Conservation (phyloP, 306 rosid genomes). For the Carpinus viminea region DNA sequence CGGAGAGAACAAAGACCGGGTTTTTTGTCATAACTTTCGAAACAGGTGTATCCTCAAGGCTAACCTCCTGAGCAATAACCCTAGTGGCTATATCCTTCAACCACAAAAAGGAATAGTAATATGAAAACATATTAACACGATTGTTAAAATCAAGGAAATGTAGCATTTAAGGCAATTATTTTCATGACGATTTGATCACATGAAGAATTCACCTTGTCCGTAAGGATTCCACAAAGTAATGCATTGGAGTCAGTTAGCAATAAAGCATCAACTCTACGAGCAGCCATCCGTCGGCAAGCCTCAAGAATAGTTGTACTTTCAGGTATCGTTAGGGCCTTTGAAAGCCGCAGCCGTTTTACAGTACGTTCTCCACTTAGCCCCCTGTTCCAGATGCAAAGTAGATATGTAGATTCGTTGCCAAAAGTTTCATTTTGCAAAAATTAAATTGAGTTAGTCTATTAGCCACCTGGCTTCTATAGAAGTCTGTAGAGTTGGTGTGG, state of each 20-base stretch:
- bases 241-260: conserved; percentile 91
- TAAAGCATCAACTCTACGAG: conserved; percentile 85
- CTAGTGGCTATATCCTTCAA: conserved; percentile 84
- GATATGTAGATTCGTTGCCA: not conserved
- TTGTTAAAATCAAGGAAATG: conserved; percentile 9
- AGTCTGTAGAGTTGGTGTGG: not conserved
- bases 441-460: conserved; percentile 10
- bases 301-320: conserved; percentile 73
- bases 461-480: not conserved
- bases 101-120: conserved; percentile 18
- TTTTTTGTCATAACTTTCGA: conserved; percentile 95
- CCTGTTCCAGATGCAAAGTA: conserved; percentile 51
- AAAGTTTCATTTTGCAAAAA: conserved; percentile 14
- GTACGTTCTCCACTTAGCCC: conserved; percentile 81
- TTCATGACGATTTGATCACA: conserved; percentile 1
- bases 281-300: conserved; percentile 93
- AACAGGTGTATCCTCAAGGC: conserved; percentile 76
- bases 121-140: conserved; percentile 8
- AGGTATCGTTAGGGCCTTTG: conserved; percentile 91
- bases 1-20: conserved; percentile 87
- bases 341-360: conserved; percentile 75
- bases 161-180: not conserved
- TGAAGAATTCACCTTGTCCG: conserved; percentile 68
- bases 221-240: conserved; percentile 95
- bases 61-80: conserved; percentile 75